Evolutionary conservation across 176 grass and related monocot species (phyloP).

Genomic region (Guadua angustifolia): DNA sequence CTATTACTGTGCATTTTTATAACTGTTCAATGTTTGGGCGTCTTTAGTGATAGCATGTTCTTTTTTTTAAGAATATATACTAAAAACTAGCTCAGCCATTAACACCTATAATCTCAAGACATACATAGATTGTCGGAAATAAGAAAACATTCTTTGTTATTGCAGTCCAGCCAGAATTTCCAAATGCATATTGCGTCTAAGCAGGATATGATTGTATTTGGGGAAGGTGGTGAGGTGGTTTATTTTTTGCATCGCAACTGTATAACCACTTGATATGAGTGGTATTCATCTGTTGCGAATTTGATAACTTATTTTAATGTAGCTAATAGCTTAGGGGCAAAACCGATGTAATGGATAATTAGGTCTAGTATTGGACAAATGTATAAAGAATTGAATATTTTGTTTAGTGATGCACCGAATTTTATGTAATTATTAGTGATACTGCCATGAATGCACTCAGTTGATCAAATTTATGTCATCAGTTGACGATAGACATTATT

Average conservation of each 20-base stretch:
- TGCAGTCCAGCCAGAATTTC: neutral
- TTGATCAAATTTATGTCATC: constrained; percentile 11
- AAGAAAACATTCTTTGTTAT: neutral
- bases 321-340: constrained; percentile 23
- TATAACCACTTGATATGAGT: neutral
- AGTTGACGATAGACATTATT: neutral
- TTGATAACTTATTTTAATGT: neutral
- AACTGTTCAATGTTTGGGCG: neutral
- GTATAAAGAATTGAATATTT: neutral
- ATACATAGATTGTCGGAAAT: constrained; percentile 23
- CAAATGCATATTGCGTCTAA: neutral
- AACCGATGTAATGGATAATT: neutral
- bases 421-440: neutral
- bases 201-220: neutral
- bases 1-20: neutral
- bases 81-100: neutral
- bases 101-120: neutral
- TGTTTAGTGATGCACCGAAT: neutral
- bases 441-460: neutral
- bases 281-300: neutral
- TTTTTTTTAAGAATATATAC: neutral
- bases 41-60: neutral
- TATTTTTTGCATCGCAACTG: neutral
- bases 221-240: neutral
- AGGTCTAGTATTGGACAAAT: constrained; percentile 2